Evolutionary conservation across 2,329 filamentous ascomycete species (phyloP).

Genomic region (Colletotrichum sojae): DNA sequence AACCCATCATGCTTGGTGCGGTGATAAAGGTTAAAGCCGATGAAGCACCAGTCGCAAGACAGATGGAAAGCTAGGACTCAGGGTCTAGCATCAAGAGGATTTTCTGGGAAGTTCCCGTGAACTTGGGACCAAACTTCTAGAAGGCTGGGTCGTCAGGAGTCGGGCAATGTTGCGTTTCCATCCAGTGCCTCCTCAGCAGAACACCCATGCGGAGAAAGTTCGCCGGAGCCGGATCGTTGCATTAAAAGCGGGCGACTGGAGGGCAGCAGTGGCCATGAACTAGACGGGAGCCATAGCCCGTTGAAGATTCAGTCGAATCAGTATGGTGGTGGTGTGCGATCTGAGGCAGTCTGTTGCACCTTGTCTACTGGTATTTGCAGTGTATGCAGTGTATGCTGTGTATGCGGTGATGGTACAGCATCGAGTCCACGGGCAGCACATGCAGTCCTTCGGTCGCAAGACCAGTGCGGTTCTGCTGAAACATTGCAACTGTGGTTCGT

Average conservation of each 20-base stretch:
- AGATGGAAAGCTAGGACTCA: not conserved
- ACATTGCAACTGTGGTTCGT: slow-evolving; percentile 33
- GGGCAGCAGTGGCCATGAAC: not conserved
- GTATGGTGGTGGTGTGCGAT: slow-evolving; percentile 7
- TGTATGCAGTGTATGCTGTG: not conserved
- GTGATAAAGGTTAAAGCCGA: slow-evolving; percentile 13
- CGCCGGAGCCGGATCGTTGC: slow-evolving; percentile 18
- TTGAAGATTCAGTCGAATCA: slow-evolving; percentile 29
- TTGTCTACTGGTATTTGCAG: not conserved
- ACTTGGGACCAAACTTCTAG: slow-evolving; percentile 26
- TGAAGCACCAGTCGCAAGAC: not conserved
- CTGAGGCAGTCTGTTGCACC: slow-evolving; percentile 10
- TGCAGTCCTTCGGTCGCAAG: slow-evolving; percentile 3
- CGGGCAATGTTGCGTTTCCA: slow-evolving; percentile 13
- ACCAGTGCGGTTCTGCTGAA: slow-evolving; percentile 30
- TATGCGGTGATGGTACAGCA: not conserved
- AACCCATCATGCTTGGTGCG: slow-evolving; percentile 9
- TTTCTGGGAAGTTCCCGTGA: not conserved
- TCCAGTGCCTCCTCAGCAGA: slow-evolving; percentile 21
- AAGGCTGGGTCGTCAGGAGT: slow-evolving; percentile 27
- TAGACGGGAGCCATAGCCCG: not conserved
- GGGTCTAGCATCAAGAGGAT: slow-evolving; percentile 7
- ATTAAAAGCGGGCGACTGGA: slow-evolving; percentile 12
- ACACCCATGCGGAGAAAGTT: slow-evolving; percentile 16
- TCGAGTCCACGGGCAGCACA: not conserved